A percentile compares a stretch with the other conserved stretches of the same genome.
phyloP scores from a whole-genome alignment of 305 asterid genomes.

The Fraxinus nigra region DNA sequence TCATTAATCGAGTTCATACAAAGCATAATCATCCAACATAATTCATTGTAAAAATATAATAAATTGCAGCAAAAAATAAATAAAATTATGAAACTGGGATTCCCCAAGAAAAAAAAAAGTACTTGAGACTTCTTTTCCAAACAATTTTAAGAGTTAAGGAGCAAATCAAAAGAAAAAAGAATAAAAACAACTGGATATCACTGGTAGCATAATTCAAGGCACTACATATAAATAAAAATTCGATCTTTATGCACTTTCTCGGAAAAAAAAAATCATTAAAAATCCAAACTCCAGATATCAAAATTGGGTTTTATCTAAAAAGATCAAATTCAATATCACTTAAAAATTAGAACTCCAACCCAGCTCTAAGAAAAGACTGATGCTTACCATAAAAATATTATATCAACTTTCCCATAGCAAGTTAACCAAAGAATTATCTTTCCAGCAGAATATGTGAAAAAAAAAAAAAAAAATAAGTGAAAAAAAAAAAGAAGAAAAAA shows the following conservation, averaged over 20 bases:
- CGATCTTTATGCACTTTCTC: neutral
- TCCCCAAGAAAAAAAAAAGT: neutral
- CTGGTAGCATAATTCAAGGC: neutral
- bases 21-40: neutral
- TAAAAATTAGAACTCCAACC: constrained; percentile 1
- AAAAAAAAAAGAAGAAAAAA: neutral
- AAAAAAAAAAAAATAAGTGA: neutral
- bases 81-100: neutral
- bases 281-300: constrained; percentile 1
- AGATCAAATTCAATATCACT: neutral
- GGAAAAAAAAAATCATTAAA: neutral
- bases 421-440: neutral
- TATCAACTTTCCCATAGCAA: neutral
- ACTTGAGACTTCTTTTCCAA: neutral
- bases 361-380: constrained; percentile 4
- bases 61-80: neutral
- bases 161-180: neutral
- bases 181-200: neutral
- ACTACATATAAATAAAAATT: neutral
- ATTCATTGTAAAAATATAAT: neutral
- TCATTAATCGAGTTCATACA: neutral
- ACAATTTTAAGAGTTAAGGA: neutral
- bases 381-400: neutral
- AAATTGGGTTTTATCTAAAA: neutral
- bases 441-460: neutral